These are phyloP conservation scores for Clavispora fructus DNA, from an alignment of 805 yeast genomes.

Conservation along the genomic window DNA sequence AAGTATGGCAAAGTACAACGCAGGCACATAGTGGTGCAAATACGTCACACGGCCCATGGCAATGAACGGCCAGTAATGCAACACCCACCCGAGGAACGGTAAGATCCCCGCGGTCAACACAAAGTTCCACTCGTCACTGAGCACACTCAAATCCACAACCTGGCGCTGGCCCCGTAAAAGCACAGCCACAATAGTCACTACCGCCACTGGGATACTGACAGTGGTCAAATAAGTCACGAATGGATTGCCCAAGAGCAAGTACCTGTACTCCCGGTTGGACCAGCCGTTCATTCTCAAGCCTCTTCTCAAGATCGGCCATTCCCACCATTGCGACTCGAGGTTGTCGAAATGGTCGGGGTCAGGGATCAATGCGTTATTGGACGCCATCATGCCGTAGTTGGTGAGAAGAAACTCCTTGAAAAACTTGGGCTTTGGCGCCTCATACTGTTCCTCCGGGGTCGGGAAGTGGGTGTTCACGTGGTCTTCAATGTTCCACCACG, in stretches of 20 bases:
- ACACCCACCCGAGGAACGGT: conserved; percentile 36
- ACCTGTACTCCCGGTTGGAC: conserved; percentile 54
- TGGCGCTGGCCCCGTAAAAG: conserved; percentile 32
- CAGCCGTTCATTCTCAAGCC: conserved; percentile 78
- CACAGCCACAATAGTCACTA: conserved; percentile 15
- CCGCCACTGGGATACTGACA: conserved; percentile 17
- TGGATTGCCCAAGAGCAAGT: conserved; percentile 62
- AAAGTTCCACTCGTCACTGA: conserved; percentile 24
- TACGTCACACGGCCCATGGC: conserved; percentile 41
- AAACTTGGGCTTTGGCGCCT: conserved; percentile 57
- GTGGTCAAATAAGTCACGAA: conserved; percentile 62
- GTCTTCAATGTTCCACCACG: conserved; percentile 80
- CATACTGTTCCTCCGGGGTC: conserved; percentile 24
- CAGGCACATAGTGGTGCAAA: conserved; percentile 42
- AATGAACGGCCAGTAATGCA: conserved; percentile 38
- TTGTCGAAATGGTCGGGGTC: conserved; percentile 70
- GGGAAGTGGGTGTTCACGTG: conserved; percentile 50
- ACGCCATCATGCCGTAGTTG: conserved; percentile 84
- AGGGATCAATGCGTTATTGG: conserved; percentile 77
- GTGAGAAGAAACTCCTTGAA: conserved; percentile 70
- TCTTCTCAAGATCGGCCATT: conserved; percentile 77
- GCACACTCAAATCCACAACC: conserved; percentile 13
- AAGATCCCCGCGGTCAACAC: conserved; percentile 27
- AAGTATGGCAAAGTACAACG: conserved; percentile 31
- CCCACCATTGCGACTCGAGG: conserved; percentile 73